These are phyloP conservation scores for Mycena capillaripes DNA, from an alignment of 768 basidiomycete species.

Conservation along the genomic window DNA sequence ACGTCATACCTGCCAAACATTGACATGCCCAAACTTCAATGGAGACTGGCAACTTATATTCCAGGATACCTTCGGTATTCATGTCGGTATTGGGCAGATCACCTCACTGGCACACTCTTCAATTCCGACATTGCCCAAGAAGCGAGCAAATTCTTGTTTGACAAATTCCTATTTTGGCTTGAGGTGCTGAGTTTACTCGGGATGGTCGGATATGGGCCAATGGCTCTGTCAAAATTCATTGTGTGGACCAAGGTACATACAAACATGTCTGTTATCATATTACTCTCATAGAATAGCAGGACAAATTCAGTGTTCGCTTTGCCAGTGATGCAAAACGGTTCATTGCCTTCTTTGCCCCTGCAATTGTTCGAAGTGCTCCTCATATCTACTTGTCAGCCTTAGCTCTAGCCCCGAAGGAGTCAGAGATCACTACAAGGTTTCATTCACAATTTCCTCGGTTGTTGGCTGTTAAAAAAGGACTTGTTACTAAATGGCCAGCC, in stretches of 20 bases:
- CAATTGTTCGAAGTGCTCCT: not conserved
- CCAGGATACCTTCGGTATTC: not conserved
- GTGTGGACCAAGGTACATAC: not conserved
- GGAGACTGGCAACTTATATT: not conserved
- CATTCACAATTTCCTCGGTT: not conserved
- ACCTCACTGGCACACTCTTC: not conserved
- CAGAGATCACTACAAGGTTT: not conserved
- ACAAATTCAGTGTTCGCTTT: not conserved
- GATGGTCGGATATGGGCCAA: not conserved
- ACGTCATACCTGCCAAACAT: not conserved
- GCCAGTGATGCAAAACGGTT: not conserved
- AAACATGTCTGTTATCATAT: not conserved
- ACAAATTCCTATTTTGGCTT: not conserved
- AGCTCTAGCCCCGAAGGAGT: not conserved
- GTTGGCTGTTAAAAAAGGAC: not conserved
- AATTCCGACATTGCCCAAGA: not conserved
- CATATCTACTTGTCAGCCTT: not conserved
- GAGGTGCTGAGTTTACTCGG: not conserved
- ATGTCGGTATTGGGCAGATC: not conserved
- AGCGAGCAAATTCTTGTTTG: not conserved
- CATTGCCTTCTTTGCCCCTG: not conserved
- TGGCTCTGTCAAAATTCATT: not conserved
- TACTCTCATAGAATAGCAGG: not conserved
- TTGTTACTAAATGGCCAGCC: not conserved
- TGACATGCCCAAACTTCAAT: not conserved